Evolutionary conservation across 2,329 filamentous ascomycete species (phyloP).

Genomic region (Alternaria gaisen): DNA sequence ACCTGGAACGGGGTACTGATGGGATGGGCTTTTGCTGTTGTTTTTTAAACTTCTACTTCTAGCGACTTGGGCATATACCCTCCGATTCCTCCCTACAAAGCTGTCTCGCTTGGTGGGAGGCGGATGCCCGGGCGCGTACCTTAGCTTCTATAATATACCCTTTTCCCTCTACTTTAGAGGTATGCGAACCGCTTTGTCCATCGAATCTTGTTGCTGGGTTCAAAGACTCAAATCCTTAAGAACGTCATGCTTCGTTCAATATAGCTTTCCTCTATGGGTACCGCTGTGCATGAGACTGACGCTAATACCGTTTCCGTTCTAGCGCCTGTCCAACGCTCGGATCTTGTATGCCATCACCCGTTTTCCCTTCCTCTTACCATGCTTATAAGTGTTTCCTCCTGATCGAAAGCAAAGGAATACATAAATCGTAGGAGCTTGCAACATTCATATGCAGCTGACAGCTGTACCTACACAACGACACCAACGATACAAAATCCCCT

Average conservation of each 20-base stretch:
- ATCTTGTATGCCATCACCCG: background rate
- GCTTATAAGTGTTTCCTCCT: background rate
- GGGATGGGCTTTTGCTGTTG: background rate
- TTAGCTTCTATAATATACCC: conserved; percentile 14
- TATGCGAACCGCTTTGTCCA: background rate
- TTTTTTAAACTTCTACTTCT: background rate
- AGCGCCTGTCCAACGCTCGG: background rate
- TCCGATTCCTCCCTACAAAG: conserved; percentile 12
- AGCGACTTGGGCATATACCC: conserved; percentile 21
- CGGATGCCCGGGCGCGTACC: conserved; percentile 16
- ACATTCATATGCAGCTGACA: background rate
- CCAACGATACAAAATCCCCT: background rate
- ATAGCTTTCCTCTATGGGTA: background rate
- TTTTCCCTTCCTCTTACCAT: background rate
- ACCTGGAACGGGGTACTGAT: background rate
- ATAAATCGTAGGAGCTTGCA: background rate
- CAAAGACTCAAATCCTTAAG: background rate
- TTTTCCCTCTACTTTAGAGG: background rate
- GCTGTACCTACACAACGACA: background rate
- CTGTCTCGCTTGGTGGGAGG: conserved; percentile 10
- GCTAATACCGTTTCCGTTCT: background rate
- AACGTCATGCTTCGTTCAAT: background rate
- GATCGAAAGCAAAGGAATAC: background rate
- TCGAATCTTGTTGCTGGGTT: background rate
- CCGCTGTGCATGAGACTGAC: background rate